A percentile compares a stretch with the other conserved stretches of the same genome.
These are phyloP conservation scores for Fusarium tanahbumbuense DNA, from an alignment of 2,329 filamentous ascomycete species.

Conservation along the genomic window DNA sequence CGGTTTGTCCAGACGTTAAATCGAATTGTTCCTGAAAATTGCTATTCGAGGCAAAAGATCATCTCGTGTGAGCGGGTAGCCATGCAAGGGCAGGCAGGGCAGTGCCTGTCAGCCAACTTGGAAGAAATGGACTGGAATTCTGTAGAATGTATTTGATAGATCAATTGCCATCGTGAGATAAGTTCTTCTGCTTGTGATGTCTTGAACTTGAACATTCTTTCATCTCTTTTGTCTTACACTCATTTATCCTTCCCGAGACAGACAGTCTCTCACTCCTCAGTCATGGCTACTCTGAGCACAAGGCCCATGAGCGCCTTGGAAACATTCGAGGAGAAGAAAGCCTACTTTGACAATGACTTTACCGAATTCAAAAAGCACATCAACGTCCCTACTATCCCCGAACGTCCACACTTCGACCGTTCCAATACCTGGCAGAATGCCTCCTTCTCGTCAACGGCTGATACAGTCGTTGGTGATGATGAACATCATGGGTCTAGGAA, in stretches of 20 bases:
- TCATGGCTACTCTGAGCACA: background rate
- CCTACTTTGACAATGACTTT: background rate
- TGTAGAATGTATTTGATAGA: background rate
- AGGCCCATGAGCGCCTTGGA: background rate
- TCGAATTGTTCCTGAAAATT: slow-evolving; percentile 11
- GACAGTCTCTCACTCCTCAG: too few relatives aligned
- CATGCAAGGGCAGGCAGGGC: too few relatives aligned
- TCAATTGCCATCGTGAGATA: background rate
- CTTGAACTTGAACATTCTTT: background rate
- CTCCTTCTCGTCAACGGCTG: slow-evolving; percentile 23
- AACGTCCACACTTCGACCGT: background rate
- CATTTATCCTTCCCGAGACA: background rate
- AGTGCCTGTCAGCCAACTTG: background rate
- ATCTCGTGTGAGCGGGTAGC: background rate
- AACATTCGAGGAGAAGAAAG: background rate
- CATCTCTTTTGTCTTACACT: background rate
- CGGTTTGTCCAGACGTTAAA: background rate
- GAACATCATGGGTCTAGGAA: background rate
- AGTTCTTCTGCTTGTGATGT: background rate
- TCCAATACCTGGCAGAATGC: slow-evolving; percentile 6
- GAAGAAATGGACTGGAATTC: slow-evolving; percentile 6
- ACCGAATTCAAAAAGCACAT: background rate
- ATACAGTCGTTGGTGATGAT: slow-evolving; percentile 11
- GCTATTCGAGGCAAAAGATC: background rate
- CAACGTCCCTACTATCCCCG: background rate